Evolutionary conservation across 202 grass and related monocot genomes (phyloP).

Genomic region (Setaria italica): DNA sequence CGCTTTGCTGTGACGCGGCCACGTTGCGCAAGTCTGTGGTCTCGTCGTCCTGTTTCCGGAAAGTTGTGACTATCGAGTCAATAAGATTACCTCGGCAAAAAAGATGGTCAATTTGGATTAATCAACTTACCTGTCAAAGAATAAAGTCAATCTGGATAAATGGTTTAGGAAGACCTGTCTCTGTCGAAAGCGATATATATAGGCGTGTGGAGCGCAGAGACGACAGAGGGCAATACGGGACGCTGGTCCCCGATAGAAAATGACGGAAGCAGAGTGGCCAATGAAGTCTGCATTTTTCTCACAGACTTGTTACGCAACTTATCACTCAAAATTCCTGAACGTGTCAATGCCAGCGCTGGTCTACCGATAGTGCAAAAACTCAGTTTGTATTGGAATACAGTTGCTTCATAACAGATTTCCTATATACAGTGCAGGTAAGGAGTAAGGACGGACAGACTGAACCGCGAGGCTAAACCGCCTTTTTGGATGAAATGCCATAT

Average conservation of each 20-base stretch:
- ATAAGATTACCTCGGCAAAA: neutral
- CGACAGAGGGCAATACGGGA: neutral
- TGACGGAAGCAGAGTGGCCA: conserved; percentile 3
- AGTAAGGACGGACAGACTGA: too few species aligned
- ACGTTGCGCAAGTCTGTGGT: neutral
- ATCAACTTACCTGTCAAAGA: neutral
- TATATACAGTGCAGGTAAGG: too few species aligned
- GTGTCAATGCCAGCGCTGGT: neutral
- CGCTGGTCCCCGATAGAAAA: neutral
- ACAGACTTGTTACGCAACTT: neutral
- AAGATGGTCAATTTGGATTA: neutral
- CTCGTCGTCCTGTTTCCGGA: neutral
- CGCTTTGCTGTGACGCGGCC: neutral
- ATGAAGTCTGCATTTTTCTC: neutral
- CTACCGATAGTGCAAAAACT: too few species aligned
- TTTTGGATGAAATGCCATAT: too few species aligned
- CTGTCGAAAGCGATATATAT: conserved; percentile 1
- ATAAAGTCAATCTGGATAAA: conserved; percentile 25
- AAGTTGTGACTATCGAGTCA: neutral
- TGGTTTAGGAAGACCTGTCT: neutral
- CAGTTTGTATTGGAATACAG: neutral
- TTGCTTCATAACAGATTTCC: neutral
- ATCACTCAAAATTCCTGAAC: neutral
- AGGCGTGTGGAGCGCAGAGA: neutral
- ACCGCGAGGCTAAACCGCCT: too few species aligned